Percentiles rank a stretch among this genome's conserved stretches.
Conservation (phyloP, 768 basidiomycete species). For the Tricholoma sp. region DNA sequence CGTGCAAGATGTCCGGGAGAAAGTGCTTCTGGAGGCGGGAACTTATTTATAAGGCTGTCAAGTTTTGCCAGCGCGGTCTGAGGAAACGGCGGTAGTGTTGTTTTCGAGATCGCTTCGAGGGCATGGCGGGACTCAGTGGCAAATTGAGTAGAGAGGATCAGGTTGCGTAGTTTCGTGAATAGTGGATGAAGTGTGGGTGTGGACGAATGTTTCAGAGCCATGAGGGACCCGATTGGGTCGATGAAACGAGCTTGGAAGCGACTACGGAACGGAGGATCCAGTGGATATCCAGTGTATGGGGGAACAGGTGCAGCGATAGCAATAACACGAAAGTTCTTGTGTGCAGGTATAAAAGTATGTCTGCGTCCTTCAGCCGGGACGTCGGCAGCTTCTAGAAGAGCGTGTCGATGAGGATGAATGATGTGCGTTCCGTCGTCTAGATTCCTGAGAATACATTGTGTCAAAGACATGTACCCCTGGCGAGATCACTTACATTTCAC, state of each 20-base stretch:
- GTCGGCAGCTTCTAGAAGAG: constrained; percentile 36
- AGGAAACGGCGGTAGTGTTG: constrained; percentile 55
- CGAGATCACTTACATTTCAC: constrained; percentile 49
- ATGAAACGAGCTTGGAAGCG: constrained; percentile 67
- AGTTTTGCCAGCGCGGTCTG: constrained; percentile 59
- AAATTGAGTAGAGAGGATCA: constrained; percentile 59
- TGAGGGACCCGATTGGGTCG: constrained; percentile 51
- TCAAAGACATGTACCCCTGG: background rate
- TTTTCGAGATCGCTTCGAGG: constrained; percentile 48
- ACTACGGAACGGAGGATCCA: constrained; percentile 65
- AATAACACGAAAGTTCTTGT: constrained; percentile 63
- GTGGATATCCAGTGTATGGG: constrained; percentile 60
- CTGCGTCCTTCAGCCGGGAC: constrained; percentile 25
- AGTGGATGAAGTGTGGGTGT: constrained; percentile 19
- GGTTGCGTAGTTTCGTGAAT: constrained; percentile 42
- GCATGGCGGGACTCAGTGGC: constrained; percentile 54
- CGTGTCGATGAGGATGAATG: constrained; percentile 56
- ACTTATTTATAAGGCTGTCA: constrained; percentile 35
- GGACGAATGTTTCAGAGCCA: constrained; percentile 27
- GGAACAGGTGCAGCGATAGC: constrained; percentile 68
- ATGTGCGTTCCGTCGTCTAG: constrained; percentile 69
- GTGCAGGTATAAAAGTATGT: constrained; percentile 56
- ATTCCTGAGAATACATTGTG: constrained; percentile 35
- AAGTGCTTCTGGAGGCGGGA: constrained; percentile 40
- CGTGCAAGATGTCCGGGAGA: constrained; percentile 47